A percentile compares a stretch with the other conserved stretches of the same genome.
phyloP scores from a whole-genome alignment of 2,329 filamentous ascomycete species.

The Plectosphaerella plurivora region DNA sequence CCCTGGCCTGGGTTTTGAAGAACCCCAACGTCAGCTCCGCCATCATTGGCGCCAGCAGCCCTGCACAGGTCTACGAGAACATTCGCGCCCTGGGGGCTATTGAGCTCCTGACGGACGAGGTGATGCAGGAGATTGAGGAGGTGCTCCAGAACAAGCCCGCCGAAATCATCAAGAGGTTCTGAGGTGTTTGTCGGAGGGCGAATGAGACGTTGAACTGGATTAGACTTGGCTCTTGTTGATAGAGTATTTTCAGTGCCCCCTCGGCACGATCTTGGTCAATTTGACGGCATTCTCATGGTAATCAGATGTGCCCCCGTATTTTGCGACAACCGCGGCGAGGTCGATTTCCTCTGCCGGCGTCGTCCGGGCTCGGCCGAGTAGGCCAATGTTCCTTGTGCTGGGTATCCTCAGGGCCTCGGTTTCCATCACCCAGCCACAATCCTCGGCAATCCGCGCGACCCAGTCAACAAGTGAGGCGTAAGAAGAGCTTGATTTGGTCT shows the following conservation, averaged over 20 bases:
- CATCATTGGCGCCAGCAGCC: slow-evolving; percentile 55
- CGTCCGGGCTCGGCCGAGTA: slow-evolving; percentile 61
- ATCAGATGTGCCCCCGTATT: slow-evolving; percentile 51
- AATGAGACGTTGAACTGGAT: background rate
- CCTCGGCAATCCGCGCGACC: slow-evolving; percentile 63
- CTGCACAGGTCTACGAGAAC: slow-evolving; percentile 58
- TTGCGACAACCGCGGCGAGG: slow-evolving; percentile 37
- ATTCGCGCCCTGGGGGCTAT: slow-evolving; percentile 46
- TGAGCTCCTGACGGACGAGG: slow-evolving; percentile 53
- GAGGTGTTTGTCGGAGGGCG: background rate
- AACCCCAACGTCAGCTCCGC: slow-evolving; percentile 59
- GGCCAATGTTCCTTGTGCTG: slow-evolving; percentile 79
- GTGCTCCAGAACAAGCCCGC: slow-evolving; percentile 56
- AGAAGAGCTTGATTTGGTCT: slow-evolving; percentile 55
- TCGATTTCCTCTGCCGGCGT: slow-evolving; percentile 26
- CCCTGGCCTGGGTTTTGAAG: slow-evolving; percentile 58
- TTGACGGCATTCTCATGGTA: slow-evolving; percentile 57
- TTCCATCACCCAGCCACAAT: slow-evolving; percentile 73
- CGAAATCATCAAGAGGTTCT: slow-evolving; percentile 29
- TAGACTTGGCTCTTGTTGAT: background rate
- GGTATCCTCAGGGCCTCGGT: slow-evolving; percentile 87
- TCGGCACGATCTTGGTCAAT: slow-evolving; percentile 47
- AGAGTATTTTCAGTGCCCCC: slow-evolving; percentile 28
- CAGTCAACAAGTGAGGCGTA: slow-evolving; percentile 83
- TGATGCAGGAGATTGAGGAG: slow-evolving; percentile 55